Base-by-base conservation (phyloP, 371 early-diverging fungal genomes). In the Apophysomyces elegans region DNA sequence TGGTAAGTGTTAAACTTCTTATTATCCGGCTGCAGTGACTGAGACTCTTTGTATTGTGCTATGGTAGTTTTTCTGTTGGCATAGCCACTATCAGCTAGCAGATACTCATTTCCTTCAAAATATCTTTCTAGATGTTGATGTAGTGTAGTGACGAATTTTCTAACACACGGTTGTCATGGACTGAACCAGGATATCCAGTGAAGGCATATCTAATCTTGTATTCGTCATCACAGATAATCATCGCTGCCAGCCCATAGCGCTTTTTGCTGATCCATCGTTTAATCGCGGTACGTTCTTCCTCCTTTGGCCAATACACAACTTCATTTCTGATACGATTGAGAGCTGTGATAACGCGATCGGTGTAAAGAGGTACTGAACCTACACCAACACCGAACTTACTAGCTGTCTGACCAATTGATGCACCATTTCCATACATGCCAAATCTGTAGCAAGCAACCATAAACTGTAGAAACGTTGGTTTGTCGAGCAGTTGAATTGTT, bases 391-490 rank as follows among this genome's bases (percentile, higher is more conserved):
- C n/a, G n/a, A 46, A 46, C 47, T 46, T 46, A 16, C n/a, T n/a
- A 14, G 47, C 47, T 14, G n/a, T n/a, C 3, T 46, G 47, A 16
- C 47, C 47, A 46, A 46, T 16, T 6, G 47, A 16, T 46, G 5
- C 47, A n/a, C n/a, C 47, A n/a, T 46, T 46, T 46, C 47, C 47
- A 46, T 14, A 46, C 5, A 46, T 46, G 7, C 47, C 47, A 46
- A 46, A 46, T n/a, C 47, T 11, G n/a, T 46, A 46, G n/a, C 1
- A 46, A n/a, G 47, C 47, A 46, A 46, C 47, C 47, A 46, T 46
- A 11, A 46, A 46, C n/a, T 46, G 47, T 46, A 6, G 47, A 11
- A 13, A 46, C 5, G 47, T 46, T 16, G 3, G 47, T n/a, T n/a
- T 46, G 47, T 46, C 14, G 12, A 14, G n/a, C 47, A 46, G 6